Evolutionary conservation across 257 asterid genomes (phyloP).

Genomic region (Lantana camara): DNA sequence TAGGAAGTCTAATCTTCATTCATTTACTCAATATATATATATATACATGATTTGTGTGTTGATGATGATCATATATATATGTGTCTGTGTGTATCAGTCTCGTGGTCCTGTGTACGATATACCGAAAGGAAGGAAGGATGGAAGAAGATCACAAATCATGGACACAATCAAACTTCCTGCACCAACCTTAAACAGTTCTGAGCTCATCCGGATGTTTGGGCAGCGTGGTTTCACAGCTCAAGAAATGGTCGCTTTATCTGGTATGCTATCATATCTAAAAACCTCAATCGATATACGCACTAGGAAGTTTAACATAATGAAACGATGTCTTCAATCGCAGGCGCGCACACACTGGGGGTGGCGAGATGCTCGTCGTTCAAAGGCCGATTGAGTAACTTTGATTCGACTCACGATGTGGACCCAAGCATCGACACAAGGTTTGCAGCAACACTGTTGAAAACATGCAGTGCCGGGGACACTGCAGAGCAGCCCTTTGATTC

Average conservation of each 20-base stretch:
- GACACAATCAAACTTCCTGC: slow-evolving; percentile 88
- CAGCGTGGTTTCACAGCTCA: slow-evolving; percentile 77
- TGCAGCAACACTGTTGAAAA: slow-evolving; percentile 51
- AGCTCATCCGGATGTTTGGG: slow-evolving; percentile 64
- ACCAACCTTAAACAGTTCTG: slow-evolving; percentile 72
- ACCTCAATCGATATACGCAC: too few species aligned
- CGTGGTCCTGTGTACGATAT: slow-evolving; percentile 86
- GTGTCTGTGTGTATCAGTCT: slow-evolving; percentile 40
- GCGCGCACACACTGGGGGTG: slow-evolving; percentile 87
- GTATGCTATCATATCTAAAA: slow-evolving; percentile 34
- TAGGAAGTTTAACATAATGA: too few species aligned
- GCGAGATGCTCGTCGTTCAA: slow-evolving; percentile 95
- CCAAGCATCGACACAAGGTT: slow-evolving; percentile 68
- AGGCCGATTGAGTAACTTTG: slow-evolving; percentile 59
- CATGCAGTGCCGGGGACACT: slow-evolving; percentile 72
- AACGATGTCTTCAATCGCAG: too few species aligned
- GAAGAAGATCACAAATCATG: slow-evolving; percentile 73
- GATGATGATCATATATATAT: too few species aligned
- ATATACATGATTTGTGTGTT: too few species aligned
- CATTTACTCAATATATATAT: too few species aligned
- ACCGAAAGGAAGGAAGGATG: slow-evolving; percentile 88
- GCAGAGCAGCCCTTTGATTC: slow-evolving; percentile 75
- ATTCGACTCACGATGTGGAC: slow-evolving; percentile 65
- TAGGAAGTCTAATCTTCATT: too few species aligned
- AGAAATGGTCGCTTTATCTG: slow-evolving; percentile 93